phyloP scores from a whole-genome alignment of 202 grass and related monocot species.

The Dendrocalamus latiflorus region DNA sequence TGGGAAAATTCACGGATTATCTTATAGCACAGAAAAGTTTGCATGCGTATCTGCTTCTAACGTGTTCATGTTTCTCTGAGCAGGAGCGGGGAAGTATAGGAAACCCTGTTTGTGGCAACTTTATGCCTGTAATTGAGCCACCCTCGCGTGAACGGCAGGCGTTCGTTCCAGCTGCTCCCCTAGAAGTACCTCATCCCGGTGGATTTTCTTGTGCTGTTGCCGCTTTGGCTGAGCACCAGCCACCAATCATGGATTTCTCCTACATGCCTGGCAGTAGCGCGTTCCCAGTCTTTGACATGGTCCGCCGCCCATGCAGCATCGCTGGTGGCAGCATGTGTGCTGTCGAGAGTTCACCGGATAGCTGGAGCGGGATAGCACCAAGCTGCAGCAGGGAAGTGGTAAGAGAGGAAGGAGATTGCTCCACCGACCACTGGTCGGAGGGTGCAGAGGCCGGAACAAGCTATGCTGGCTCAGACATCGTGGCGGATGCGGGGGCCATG shows the following conservation, averaged over 20 bases:
- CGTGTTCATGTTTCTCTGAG: constrained; percentile 10
- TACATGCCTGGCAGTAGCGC: constrained; percentile 45
- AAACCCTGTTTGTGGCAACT: constrained; percentile 53
- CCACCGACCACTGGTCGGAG: constrained; percentile 87
- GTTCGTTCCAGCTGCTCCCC: constrained; percentile 34
- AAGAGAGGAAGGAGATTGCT: constrained; percentile 75
- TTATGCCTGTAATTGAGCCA: constrained; percentile 53
- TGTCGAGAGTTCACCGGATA: constrained; percentile 47
- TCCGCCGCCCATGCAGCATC: constrained; percentile 41
- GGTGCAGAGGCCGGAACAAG: constrained; percentile 64
- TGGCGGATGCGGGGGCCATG: constrained; percentile 49
- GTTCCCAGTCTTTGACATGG: constrained; percentile 56
- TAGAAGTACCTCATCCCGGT: constrained; percentile 60
- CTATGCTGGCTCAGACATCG: constrained; percentile 72
- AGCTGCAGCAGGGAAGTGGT: constrained; percentile 50
- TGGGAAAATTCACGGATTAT: not conserved
- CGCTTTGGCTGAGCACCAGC: constrained; percentile 66
- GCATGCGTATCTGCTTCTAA: constrained; percentile 12
- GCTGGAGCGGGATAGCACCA: constrained; percentile 53
- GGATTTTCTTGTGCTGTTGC: constrained; percentile 79
- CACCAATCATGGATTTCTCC: constrained; percentile 48
- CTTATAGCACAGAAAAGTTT: not conserved
- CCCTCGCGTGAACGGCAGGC: constrained; percentile 39
- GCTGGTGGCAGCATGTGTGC: constrained; percentile 34
- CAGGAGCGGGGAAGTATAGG: constrained; percentile 77